These are phyloP conservation scores for Coemansia sp. DNA, from an alignment of 192 early-diverging fungal genomes.

Conservation along the genomic window DNA sequence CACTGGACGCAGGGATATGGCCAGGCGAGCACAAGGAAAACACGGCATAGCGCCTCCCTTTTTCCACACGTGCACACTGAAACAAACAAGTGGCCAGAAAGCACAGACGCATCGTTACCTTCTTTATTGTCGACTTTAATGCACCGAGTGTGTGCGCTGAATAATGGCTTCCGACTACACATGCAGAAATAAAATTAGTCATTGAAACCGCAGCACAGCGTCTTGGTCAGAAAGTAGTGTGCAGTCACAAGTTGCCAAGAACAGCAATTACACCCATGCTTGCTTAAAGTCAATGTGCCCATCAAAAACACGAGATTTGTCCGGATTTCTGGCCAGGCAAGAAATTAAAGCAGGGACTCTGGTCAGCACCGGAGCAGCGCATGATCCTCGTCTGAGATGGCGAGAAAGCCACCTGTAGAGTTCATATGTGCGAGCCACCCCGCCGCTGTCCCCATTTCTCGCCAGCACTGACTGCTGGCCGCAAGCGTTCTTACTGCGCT, in stretches of 20 bases:
- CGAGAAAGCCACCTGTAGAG: no score
- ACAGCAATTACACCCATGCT: neutral
- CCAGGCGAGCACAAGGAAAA: neutral
- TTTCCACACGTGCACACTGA: no score
- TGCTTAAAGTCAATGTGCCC: neutral
- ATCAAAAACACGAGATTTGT: no score
- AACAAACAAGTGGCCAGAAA: no score
- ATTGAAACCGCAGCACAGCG: neutral
- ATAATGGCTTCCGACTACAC: constrained; percentile 71
- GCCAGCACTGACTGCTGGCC: neutral
- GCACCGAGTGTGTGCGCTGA: constrained; percentile 71
- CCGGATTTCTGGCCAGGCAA: neutral
- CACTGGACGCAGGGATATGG: neutral
- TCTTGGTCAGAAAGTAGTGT: neutral
- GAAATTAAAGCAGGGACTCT: neutral
- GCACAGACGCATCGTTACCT: constrained; percentile 49
- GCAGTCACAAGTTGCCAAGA: constrained; percentile 7
- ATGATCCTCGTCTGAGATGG: no score
- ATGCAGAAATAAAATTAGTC: neutral
- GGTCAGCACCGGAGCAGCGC: neutral
- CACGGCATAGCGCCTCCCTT: no score
- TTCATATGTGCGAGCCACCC: neutral
- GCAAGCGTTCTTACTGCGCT: neutral
- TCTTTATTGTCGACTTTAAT: constrained; percentile 72
- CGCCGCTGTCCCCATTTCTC: neutral